Conservation (phyloP, 495 filamentous ascomycete genomes). For the Xylaria curta region DNA sequence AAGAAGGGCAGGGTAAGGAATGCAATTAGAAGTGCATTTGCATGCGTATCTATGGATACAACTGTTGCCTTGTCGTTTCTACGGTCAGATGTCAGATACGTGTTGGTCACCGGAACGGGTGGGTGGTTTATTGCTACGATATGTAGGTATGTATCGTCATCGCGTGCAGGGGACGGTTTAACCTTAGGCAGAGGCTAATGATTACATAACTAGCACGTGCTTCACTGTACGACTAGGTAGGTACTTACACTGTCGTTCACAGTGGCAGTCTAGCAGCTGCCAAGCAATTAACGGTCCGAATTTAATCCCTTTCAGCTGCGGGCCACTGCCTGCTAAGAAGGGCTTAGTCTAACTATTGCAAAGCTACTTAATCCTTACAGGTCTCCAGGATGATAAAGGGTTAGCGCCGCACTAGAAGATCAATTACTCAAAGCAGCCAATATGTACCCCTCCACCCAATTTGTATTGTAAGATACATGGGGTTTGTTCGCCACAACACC, state of each 20-base stretch:
- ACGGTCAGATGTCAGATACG: neutral
- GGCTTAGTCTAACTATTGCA: no score
- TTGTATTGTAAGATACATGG: neutral
- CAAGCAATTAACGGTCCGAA: no score
- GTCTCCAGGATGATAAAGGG: no score
- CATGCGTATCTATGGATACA: constrained; percentile 2
- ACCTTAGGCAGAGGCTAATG: neutral
- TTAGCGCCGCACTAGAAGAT: no score
- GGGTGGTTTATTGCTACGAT: neutral
- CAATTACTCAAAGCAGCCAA: neutral
- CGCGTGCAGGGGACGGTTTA: constrained; percentile 12
- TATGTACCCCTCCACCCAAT: neutral
- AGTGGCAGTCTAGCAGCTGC: no score
- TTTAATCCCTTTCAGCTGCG: no score
- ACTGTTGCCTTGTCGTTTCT: neutral
- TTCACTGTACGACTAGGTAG: neutral
- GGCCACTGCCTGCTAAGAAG: no score
- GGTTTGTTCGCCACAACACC: neutral
- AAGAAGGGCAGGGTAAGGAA: neutral
- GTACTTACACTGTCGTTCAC: no score
- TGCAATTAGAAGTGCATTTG: neutral
- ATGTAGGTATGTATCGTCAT: constrained; percentile 21
- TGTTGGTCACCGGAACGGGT: constrained; percentile 20
- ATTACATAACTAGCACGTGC: neutral
- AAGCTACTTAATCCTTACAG: no score